These are phyloP conservation scores for Apophysomyces sp. DNA, from an alignment of 371 early-diverging fungal species.

Conservation along the genomic window DNA sequence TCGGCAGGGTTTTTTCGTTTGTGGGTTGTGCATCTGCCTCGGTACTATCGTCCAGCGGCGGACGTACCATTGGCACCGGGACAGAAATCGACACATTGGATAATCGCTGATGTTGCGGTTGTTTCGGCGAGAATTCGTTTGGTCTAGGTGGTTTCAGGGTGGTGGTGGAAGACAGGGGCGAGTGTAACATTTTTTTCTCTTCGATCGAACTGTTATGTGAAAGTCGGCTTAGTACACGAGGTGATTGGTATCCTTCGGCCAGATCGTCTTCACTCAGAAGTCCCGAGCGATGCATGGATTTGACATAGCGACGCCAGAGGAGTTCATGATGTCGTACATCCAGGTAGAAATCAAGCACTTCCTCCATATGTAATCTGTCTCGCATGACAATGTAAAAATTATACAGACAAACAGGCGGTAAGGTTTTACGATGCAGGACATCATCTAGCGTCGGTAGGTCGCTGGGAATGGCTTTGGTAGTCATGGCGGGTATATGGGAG, in stretches of 20 bases:
- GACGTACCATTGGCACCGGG: conserved; percentile 6
- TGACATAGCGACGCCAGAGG: conserved; percentile 58
- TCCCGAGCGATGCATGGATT: conserved; percentile 41
- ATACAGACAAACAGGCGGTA: conserved; percentile 68
- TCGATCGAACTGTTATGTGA: conserved; percentile 23
- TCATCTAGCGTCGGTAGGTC: conserved; percentile 57
- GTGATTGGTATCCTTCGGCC: conserved; percentile 39
- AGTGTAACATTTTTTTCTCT: conserved; percentile 11
- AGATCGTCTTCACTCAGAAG: conserved; percentile 40
- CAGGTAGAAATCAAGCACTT: conserved; percentile 68
- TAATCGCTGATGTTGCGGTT: conserved; percentile 3
- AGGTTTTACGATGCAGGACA: conserved; percentile 59
- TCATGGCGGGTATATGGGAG: neutral
- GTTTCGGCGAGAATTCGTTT: conserved; percentile 6
- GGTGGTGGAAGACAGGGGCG: conserved; percentile 10
- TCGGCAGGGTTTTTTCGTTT: conserved; percentile 25
- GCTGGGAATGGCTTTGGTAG: neutral
- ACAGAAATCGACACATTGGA: neutral
- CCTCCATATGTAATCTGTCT: conserved; percentile 57
- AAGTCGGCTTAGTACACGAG: conserved; percentile 31
- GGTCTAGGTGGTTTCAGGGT: neutral
- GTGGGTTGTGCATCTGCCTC: neutral
- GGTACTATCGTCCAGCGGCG: conserved; percentile 1
- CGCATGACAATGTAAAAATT: conserved; percentile 68
- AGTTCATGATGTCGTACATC: conserved; percentile 66